Evolutionary conservation across 1,284 basidiomycete genomes (phyloP).

Genomic region (Somion occarium): DNA sequence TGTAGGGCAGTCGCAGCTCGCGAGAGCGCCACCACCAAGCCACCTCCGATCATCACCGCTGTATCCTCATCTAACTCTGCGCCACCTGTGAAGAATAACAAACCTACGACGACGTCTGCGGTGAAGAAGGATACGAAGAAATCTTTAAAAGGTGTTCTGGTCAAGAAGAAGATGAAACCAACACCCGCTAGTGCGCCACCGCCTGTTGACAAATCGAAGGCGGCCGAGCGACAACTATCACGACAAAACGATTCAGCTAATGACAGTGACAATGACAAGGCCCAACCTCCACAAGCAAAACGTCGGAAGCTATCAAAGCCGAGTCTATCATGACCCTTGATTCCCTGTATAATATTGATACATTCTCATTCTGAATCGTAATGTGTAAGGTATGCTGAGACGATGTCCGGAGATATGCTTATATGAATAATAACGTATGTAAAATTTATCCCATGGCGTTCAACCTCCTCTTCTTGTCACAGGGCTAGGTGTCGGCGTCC

Average conservation of each 20-base stretch:
- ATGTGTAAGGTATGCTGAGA: background rate
- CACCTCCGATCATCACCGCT: slow-evolving; percentile 25
- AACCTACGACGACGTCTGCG: slow-evolving; percentile 16
- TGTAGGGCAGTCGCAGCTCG: slow-evolving; percentile 72
- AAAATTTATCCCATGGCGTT: slow-evolving; percentile 3
- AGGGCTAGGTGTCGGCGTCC: slow-evolving; percentile 74
- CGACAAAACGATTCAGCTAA: background rate
- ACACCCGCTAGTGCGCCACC: slow-evolving; percentile 16
- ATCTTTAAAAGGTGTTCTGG: slow-evolving; percentile 69
- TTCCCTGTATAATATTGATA: slow-evolving; percentile 9
- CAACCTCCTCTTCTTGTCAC: slow-evolving; percentile 28
- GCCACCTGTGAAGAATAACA: slow-evolving; percentile 19
- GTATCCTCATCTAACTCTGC: slow-evolving; percentile 22
- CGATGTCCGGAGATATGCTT: slow-evolving; percentile 1
- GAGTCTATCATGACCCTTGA: slow-evolving; percentile 25
- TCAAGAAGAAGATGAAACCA: slow-evolving; percentile 64
- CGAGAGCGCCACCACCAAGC: slow-evolving; percentile 47
- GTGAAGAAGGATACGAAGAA: slow-evolving; percentile 56
- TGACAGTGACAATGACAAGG: slow-evolving; percentile 13
- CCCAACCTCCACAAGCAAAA: slow-evolving; percentile 41
- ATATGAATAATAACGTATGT: slow-evolving; percentile 1
- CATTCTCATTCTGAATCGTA: background rate
- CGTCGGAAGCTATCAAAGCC: slow-evolving; percentile 45
- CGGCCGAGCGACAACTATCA: background rate
- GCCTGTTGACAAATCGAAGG: background rate